phyloP scores from a whole-genome alignment of 257 asterid species.

The Solanum lycopersicoides region DNA sequence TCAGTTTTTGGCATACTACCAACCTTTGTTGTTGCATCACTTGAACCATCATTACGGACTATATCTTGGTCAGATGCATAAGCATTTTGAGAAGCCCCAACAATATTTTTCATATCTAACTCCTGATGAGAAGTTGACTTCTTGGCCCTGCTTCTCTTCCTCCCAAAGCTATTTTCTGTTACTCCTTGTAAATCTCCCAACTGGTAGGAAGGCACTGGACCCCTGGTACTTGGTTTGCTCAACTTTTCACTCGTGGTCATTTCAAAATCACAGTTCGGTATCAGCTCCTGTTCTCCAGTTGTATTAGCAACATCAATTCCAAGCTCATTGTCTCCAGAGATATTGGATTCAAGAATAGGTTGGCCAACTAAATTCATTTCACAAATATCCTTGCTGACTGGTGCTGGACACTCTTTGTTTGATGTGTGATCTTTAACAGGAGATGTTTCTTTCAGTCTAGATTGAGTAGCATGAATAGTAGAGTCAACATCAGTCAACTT shows the following conservation, averaged over 20 bases:
- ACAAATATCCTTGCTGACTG: not conserved
- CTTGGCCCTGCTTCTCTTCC: constrained; percentile 14
- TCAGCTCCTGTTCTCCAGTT: not conserved
- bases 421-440: not conserved
- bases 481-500: not conserved
- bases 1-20: constrained; percentile 1
- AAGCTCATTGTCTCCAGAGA: not conserved
- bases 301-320: not conserved
- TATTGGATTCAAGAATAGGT: not conserved
- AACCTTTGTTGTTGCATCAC: not conserved
- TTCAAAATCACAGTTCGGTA: constrained; percentile 6
- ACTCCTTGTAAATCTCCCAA: not conserved
- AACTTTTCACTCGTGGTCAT: not conserved
- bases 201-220: not conserved
- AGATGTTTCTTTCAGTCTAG: not conserved
- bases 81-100: not conserved
- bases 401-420: not conserved
- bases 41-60: not conserved
- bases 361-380: not conserved
- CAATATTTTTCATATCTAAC: constrained; percentile 6
- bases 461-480: not conserved
- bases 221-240: not conserved
- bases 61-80: not conserved
- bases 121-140: not conserved
- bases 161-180: not conserved